A percentile compares a stretch with the other conserved stretches of the same genome.
Evolutionary conservation across 2,329 filamentous ascomycete genomes (phyloP).

Genomic region (Magnaporthiopsis incrustans): DNA sequence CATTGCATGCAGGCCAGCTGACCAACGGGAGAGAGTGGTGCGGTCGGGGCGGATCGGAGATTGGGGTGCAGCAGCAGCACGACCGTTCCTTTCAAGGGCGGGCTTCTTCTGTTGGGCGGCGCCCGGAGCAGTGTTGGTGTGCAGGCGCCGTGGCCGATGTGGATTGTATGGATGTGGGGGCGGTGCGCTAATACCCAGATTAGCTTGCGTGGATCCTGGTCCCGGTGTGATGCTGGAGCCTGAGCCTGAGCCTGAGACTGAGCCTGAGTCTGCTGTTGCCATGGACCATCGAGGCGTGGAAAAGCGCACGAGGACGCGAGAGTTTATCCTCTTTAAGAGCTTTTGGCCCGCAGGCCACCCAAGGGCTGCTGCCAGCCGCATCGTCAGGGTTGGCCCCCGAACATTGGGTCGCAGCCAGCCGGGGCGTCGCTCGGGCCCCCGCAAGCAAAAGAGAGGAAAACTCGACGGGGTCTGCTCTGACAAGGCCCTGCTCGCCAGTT

Average conservation of each 20-base stretch:
- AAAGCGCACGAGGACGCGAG: neutral
- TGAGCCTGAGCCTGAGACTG: neutral
- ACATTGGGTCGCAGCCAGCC: neutral
- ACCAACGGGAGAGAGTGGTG: neutral
- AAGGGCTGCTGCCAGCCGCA: neutral
- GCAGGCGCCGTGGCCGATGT: neutral
- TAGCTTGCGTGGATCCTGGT: neutral
- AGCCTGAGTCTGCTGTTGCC: neutral
- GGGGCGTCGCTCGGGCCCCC: neutral
- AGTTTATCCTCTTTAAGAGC: neutral
- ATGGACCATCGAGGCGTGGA: neutral
- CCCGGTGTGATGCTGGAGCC: neutral
- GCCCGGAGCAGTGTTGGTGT: neutral
- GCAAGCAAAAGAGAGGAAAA: neutral
- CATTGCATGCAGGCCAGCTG: constrained; percentile 14
- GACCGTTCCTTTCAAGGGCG: neutral
- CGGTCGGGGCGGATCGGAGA: neutral
- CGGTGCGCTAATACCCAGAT: neutral
- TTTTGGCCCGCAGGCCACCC: neutral
- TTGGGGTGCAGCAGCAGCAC: neutral
- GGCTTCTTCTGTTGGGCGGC: neutral
- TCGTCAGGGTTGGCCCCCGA: neutral
- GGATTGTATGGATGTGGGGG: neutral
- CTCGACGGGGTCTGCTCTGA: neutral
- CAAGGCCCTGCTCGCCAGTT: neutral